phyloP scores from a whole-genome alignment of 2,329 filamentous ascomycete genomes.

The Aspergillus sp. region DNA sequence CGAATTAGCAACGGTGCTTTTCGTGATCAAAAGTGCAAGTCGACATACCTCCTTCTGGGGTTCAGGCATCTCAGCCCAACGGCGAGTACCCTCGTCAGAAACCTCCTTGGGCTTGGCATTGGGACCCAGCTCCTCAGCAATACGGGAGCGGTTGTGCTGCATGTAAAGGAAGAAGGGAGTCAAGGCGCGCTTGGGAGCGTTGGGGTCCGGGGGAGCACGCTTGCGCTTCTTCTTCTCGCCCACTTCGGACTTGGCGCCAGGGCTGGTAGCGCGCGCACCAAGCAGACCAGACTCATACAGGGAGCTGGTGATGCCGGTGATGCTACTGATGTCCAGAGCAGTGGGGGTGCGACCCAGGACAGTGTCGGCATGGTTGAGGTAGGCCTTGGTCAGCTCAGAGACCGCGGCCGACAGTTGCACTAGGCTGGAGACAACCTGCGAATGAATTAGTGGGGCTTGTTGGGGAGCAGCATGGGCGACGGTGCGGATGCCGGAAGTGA shows the following conservation, averaged over 20 bases:
- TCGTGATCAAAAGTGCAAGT: not conserved
- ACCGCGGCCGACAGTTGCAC: conserved; percentile 77
- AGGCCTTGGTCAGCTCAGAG: conserved; percentile 76
- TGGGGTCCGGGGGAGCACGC: conserved; percentile 83
- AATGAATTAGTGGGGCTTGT: conserved; percentile 28
- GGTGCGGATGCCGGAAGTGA: conserved; percentile 12
- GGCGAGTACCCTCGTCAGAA: conserved; percentile 79
- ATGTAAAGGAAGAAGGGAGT: conserved; percentile 96
- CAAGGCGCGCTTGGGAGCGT: conserved; percentile 89
- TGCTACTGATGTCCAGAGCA: conserved; percentile 48
- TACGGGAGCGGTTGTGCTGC: conserved; percentile 80
- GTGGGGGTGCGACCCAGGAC: conserved; percentile 66
- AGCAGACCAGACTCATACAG: conserved; percentile 50
- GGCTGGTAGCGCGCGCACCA: conserved; percentile 38
- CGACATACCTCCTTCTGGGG: conserved; percentile 67
- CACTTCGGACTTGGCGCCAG: conserved; percentile 45
- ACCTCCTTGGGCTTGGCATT: conserved; percentile 81
- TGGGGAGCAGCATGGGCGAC: conserved; percentile 3
- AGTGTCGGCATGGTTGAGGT: conserved; percentile 84
- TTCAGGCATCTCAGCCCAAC: conserved; percentile 78
- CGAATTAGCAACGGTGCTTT: conserved; percentile 10
- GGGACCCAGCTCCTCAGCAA: conserved; percentile 75
- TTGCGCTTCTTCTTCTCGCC: conserved; percentile 85
- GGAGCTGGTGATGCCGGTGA: conserved; percentile 44
- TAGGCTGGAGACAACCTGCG: conserved; percentile 73